Evolutionary conservation across 441 rosid genomes (phyloP), one percentile per base, ranked within the genome.

Genomic region (Raphanus hybrid): DNA sequence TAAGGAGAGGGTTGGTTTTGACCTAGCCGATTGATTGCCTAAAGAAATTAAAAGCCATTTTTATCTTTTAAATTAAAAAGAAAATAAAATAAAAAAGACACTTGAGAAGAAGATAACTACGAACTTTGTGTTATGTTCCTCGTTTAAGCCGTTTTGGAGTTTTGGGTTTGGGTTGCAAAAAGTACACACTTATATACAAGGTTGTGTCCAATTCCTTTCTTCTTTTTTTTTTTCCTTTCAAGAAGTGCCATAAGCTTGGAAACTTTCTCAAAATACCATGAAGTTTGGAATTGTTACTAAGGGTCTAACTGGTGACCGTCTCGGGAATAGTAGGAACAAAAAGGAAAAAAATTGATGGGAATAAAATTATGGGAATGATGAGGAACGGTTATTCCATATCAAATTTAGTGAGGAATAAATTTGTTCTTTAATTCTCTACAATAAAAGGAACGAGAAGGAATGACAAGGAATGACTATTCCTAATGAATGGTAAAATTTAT

Each of bases 1-100:
- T 69, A 79, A 64, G 85, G 10, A 35, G 39, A 41, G 70, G 65
- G 26, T 76, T 76, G 75, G 75, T 76, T 79, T 37, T 77, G 80
- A 77, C 80, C 60, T 70, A 64, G 67, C 34, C 66, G 71, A 77
- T 18, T 57, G 12, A 57, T 57, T 70, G 66, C 18, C 58, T 18
- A 37, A 15, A 12, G 50, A 58, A 60, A 18, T 20, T 23, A n/a
- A 37, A 61, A 75, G 52, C 2, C 3, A 14, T 29, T 15, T 45
- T 52, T n/a, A 52, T 52, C 18, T 27, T 4, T 27, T n/a, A n/a
- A 37, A 12, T 15, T 18, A 27, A 27, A 54, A 7, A 29, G 58
- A 14, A 52, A 52, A 52, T 2, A 14, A 52, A 2, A 54, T 2
- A 1, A 29, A 37, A 64, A 34, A 62, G 18, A 60, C 37, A 29